A percentile compares a stretch with the other conserved stretches of the same genome.
Conservation (phyloP, 78 protist species). For the Monosiga brevicollis region DNA sequence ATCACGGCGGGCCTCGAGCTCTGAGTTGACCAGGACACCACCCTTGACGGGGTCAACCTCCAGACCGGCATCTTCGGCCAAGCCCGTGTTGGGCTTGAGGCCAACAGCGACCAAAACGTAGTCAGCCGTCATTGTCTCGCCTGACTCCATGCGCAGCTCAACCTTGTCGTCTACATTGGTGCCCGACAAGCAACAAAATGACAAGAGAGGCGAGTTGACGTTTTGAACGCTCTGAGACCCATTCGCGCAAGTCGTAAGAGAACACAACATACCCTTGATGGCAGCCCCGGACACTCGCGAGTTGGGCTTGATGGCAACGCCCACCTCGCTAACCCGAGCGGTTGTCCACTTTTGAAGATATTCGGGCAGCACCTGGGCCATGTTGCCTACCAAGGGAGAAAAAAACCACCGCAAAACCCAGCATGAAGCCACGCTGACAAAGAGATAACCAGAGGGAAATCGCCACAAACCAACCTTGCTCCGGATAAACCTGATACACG, state of each 20-base stretch:
- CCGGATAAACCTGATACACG: slow-evolving; percentile 62
- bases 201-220: too few relatives aligned
- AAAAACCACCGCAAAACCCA: neutral
- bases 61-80: slow-evolving; percentile 41
- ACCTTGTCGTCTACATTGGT: slow-evolving; percentile 20
- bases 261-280: slow-evolving; percentile 1
- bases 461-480: slow-evolving; percentile 17
- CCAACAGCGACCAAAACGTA: slow-evolving; percentile 37
- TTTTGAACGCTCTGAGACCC: too few relatives aligned
- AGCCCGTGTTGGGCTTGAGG: slow-evolving; percentile 45
- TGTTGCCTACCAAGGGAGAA: slow-evolving; percentile 6
- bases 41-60: slow-evolving; percentile 64
- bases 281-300: neutral
- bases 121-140: neutral
- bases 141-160: slow-evolving; percentile 24
- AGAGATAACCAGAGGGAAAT: neutral
- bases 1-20: slow-evolving; percentile 58
- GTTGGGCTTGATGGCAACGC: neutral
- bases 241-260: neutral
- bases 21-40: slow-evolving; percentile 64
- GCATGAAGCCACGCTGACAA: neutral
- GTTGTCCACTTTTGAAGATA: slow-evolving; percentile 47
- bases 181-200: too few relatives aligned
- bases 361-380: slow-evolving; percentile 36
- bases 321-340: slow-evolving; percentile 6